phyloP scores from a whole-genome alignment of 306 rosid species.

The Urtica urens region DNA sequence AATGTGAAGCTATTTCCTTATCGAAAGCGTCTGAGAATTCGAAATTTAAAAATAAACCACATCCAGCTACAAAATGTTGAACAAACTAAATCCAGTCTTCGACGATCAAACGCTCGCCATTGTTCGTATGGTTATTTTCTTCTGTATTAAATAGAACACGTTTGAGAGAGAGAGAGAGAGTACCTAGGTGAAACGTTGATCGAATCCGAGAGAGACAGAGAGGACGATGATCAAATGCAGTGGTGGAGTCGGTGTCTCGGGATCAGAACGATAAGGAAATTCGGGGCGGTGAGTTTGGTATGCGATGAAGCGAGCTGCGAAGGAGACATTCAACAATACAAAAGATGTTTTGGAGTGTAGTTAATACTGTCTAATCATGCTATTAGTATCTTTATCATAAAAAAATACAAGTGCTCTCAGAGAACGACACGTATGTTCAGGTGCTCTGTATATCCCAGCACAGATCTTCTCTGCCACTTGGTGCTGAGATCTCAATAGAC shows the following conservation, averaged over 20 bases:
- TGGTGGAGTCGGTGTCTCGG: background rate
- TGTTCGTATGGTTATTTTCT: background rate
- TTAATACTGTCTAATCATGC: too few relatives aligned
- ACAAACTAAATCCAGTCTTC: background rate
- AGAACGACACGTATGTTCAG: too few relatives aligned
- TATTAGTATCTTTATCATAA: too few relatives aligned
- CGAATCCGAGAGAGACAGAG: slow-evolving; percentile 4
- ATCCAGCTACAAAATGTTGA: background rate
- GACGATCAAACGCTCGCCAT: slow-evolving; percentile 15
- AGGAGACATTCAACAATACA: too few relatives aligned
- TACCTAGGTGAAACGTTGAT: slow-evolving; percentile 19
- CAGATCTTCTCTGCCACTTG: too few relatives aligned
- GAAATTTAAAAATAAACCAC: background rate
- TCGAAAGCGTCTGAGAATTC: background rate
- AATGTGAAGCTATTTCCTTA: too few relatives aligned
- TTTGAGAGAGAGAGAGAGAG: slow-evolving; percentile 7
- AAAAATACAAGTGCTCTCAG: too few relatives aligned
- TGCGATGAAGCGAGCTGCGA: background rate
- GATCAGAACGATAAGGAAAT: slow-evolving; percentile 11
- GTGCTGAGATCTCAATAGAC: too few relatives aligned
- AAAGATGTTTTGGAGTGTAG: too few relatives aligned
- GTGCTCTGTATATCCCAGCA: too few relatives aligned
- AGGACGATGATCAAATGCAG: slow-evolving; percentile 16
- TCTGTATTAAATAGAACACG: too few relatives aligned
- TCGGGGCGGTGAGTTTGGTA: slow-evolving; percentile 14